Percentiles rank a stretch among this genome's conserved stretches.
Evolutionary conservation across 2,329 filamentous ascomycete genomes (phyloP).

Genomic region (Colletotrichum spaethianum): DNA sequence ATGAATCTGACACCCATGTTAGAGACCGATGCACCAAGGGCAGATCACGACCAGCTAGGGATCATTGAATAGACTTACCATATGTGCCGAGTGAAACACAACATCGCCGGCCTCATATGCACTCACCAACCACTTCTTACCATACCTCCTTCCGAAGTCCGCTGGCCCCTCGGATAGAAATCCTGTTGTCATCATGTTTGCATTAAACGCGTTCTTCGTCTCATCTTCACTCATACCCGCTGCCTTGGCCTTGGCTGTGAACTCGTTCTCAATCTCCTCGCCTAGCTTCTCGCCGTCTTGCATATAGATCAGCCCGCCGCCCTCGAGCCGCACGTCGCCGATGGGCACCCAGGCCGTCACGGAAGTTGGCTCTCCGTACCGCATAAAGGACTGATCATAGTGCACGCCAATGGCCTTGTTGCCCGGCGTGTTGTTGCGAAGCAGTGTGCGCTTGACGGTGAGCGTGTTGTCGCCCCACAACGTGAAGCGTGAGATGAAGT

Average conservation of each 20-base stretch:
- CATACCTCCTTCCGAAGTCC: constrained; percentile 49
- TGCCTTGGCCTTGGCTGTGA: constrained; percentile 57
- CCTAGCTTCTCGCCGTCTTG: constrained; percentile 56
- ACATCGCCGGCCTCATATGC: constrained; percentile 58
- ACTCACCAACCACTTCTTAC: constrained; percentile 52
- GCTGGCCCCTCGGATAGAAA: constrained; percentile 58
- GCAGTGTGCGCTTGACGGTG: constrained; percentile 58
- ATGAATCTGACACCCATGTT: constrained; percentile 53
- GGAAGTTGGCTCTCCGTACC: constrained; percentile 67
- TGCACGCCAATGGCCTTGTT: constrained; percentile 73
- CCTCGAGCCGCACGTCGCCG: constrained; percentile 66
- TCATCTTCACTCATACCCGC: constrained; percentile 67
- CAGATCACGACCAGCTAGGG: neutral
- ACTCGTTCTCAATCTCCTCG: constrained; percentile 60
- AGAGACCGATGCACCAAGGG: neutral
- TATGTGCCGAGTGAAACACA: constrained; percentile 55
- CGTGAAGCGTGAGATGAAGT: constrained; percentile 65
- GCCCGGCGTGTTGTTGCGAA: constrained; percentile 70
- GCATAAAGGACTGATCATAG: constrained; percentile 72
- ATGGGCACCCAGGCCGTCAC: constrained; percentile 72
- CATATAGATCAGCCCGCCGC: constrained; percentile 72
- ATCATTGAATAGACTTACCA: constrained; percentile 38
- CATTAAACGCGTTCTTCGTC: constrained; percentile 66
- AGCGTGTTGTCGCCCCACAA: constrained; percentile 62
- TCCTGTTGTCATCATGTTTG: constrained; percentile 71